Evolutionary conservation across 345 rosid species (phyloP).

Genomic region (Carallia pectinifolia): DNA sequence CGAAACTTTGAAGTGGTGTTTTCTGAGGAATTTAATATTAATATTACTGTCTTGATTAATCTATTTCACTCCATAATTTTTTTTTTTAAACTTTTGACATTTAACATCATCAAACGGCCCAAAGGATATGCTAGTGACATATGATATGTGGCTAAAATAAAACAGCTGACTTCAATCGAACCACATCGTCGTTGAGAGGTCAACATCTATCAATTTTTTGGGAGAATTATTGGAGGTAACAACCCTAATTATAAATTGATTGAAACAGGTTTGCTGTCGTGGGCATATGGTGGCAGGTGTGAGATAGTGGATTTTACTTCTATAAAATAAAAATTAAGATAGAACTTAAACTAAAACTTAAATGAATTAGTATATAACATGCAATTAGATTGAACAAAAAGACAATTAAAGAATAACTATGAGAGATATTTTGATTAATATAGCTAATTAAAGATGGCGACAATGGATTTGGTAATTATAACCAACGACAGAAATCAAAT

Average conservation of each 20-base stretch:
- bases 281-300: neutral
- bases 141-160: constrained; percentile 5
- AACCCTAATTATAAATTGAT: neutral
- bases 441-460: constrained; percentile 12
- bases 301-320: too few species aligned
- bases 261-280: too few species aligned
- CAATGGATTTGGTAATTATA: constrained; percentile 27
- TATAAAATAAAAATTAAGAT: too few species aligned
- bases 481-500: neutral
- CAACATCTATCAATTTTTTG: constrained; percentile 14
- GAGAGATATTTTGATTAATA: neutral
- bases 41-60: too few species aligned
- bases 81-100: too few species aligned
- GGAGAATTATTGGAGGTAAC: constrained; percentile 22
- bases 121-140: constrained; percentile 6
- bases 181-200: constrained; percentile 26
- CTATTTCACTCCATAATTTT: too few species aligned
- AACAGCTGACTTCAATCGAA: constrained; percentile 2
- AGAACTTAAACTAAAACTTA: too few species aligned
- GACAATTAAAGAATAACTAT: neutral
- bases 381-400: too few species aligned
- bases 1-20: too few species aligned
- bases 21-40: too few species aligned
- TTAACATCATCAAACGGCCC: too few species aligned
- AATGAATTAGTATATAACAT: too few species aligned